Base-by-base conservation (phyloP, 2,329 filamentous ascomycete genomes). In the Xylaria sp. region DNA sequence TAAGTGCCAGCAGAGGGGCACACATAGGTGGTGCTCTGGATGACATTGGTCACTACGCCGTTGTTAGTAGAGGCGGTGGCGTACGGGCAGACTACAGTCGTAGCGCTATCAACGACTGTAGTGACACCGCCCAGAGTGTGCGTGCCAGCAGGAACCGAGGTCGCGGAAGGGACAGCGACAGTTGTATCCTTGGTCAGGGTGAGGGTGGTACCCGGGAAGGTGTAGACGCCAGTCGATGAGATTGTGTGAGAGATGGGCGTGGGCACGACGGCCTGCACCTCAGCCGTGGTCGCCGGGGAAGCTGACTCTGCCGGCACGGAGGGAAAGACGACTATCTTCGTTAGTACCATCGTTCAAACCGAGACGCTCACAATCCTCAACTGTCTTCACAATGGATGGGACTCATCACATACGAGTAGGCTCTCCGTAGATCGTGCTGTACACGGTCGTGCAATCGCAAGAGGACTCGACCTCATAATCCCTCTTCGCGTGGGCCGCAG, bases 1-100 rank as follows among this genome's bases (percentile, higher is more conserved):
- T 91, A 92, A 59, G 86, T 90, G 73, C 89, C 89, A 69, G 87
- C 79, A 54, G 79, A 79, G 63, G 88, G 87, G 85, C 88, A 91
- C 71, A 88, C 82, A 71, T 87, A 90, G 70, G 85, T 86, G 70
- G 88, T 91, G 68, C 79, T 83, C 76, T 82, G 78, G 70, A 91
- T 83, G 68, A 86, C 79, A 77, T 81, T 89, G 76, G 85, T 90
- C 59, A 83, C 82, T 54, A 83, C 82, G 65, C 82, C 81, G 64
- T 75, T 76, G 65, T 78, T 76, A 66, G 86, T 87, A 67, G 80
- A 79, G 67, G 84, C 81, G 61, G 85, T 85, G 66, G 88, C 87
- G 66, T 86, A 84, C 55, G 88, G 87, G 82, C 85, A 90, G 68
- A 82, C 82, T 59, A 91, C 79, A 39, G 85, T 89, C 63, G 88